Evolutionary conservation across 768 basidiomycete species (phyloP), one percentile per base, ranked within the genome.

Genomic region (Kwoniella sp.): DNA sequence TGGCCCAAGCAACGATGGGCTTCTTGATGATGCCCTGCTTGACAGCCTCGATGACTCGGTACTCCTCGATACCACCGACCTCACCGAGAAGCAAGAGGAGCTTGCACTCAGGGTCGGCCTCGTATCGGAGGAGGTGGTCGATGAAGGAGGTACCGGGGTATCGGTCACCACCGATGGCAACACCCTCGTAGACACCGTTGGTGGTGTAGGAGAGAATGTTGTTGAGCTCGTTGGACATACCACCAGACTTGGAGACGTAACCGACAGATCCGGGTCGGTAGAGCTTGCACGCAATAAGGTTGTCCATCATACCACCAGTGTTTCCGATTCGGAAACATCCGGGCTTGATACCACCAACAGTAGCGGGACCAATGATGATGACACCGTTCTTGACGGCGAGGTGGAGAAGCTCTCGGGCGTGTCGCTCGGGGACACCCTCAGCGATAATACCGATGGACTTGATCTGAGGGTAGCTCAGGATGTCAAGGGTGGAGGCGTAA

Each of bases 291-390:
- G 92, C 79, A 71, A 96, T 95, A 78, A 98, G 92, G 81, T 98
- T 99, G 80, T 99, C 93, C 92, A 96, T 95, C 93, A 98, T 98
- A 70, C 89, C 93, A 80, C 93, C 93, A 54, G 89, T 91, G 82
- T 99, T 99, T 69, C 93, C 93, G 68, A 98, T 98, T 76, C 92
- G 83, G 88, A 96, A 98, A 80, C 93, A 96, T 36, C 93, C 93
- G 52, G 93, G 92, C 81, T 99, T 99, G 80, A 99, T 95, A 70
- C 93, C 93, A 78, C 93, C 93, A 48, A 98, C 93, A 43, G 93
- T 99, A 22, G 95, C 95, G 53, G 95, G 95, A 31, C 95, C 93
- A 50, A 87, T 85, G 78, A 98, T 92, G 71, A 92, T 80, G 49
- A 98, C 89, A 32, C 81, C 82, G 79, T 88, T 89, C 73, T 82